A percentile compares a stretch with the other conserved stretches of the same genome.
Evolutionary conservation across 345 rosid genomes (phyloP).

Genomic region (Isatis tinctoria): DNA sequence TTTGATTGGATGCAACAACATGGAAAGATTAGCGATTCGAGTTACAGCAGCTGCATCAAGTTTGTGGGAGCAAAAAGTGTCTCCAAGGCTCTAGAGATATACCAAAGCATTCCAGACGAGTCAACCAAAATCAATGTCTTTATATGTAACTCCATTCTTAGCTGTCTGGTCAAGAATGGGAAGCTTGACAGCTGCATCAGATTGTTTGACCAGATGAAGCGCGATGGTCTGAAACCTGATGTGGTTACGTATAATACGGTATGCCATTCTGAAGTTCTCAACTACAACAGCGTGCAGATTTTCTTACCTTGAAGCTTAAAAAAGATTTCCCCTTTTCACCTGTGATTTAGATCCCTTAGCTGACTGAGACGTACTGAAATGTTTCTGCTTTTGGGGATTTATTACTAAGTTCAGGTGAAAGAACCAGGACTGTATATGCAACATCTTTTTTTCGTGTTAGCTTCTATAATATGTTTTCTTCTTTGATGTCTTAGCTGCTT

Average conservation of each 20-base stretch:
- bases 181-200: constrained; percentile 57
- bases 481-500: constrained; percentile 58
- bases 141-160: constrained; percentile 77
- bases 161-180: constrained; percentile 71
- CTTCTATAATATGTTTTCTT: constrained; percentile 10
- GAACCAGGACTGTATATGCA: neutral
- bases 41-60: constrained; percentile 75
- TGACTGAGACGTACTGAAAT: neutral
- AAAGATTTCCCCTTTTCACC: neutral
- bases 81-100: constrained; percentile 66
- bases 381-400: neutral
- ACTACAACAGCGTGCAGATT: neutral
- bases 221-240: constrained; percentile 78
- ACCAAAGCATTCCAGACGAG: constrained; percentile 58
- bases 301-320: neutral
- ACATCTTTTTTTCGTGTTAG: neutral
- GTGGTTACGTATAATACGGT: constrained; percentile 79
- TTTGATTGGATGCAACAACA: constrained; percentile 87
- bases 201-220: constrained; percentile 89
- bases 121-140: constrained; percentile 60
- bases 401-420: neutral
- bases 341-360: neutral
- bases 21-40: constrained; percentile 59
- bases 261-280: constrained; percentile 12
- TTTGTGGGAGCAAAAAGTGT: constrained; percentile 59